A percentile compares a stretch with the other conserved stretches of the same genome.
phyloP scores from a whole-genome alignment of 345 rosid genomes.

The Lenwebbia sp. region DNA sequence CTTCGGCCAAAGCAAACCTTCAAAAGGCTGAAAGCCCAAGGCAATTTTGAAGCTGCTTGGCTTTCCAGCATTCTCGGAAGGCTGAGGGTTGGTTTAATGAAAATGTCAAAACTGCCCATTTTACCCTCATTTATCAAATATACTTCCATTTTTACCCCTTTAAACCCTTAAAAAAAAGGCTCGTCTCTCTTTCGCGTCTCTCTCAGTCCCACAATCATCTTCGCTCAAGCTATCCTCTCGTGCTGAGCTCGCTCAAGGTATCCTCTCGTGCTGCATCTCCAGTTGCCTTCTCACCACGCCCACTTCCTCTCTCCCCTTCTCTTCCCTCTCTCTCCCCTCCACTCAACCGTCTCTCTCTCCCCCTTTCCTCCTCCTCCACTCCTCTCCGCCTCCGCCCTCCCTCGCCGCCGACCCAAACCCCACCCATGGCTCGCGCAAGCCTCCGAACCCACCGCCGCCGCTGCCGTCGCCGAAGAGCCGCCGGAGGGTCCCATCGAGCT shows the following conservation, averaged over 20 bases:
- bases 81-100: no score
- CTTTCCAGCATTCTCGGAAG: no score
- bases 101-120: no score
- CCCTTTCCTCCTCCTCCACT: conserved; percentile 9
- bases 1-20: no score
- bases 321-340: not conserved
- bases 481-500: conserved; percentile 68
- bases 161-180: no score
- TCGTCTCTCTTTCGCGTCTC: no score
- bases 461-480: conserved; percentile 17
- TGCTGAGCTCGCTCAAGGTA: not conserved
- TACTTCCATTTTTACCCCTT: no score
- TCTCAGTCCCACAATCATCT: no score
- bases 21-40: no score
- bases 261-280: conserved; percentile 1
- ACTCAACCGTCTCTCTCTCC: not conserved
- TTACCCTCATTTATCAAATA: no score
- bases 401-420: conserved; percentile 9
- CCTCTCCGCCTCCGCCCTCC: conserved; percentile 6
- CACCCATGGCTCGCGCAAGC: conserved; percentile 17
- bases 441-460: conserved; percentile 20
- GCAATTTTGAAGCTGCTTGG: no score
- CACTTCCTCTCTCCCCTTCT: not conserved
- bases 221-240: no score
- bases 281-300: not conserved